Conservation (phyloP, 2,329 filamentous ascomycete species). For the Microsporum canis region DNA sequence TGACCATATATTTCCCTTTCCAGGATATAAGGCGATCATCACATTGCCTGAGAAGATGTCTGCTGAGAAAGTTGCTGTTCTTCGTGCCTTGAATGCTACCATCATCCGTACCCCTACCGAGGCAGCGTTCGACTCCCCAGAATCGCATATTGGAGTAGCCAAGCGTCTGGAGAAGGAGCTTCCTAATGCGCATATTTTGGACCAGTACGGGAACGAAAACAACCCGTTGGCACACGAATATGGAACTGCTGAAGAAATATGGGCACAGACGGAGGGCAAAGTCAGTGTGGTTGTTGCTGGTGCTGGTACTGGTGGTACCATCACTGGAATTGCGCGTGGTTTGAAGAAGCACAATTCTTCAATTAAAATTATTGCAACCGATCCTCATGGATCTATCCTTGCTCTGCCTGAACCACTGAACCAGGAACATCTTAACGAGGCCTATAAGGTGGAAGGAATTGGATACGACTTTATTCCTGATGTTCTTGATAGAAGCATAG, state of each 20-base stretch:
- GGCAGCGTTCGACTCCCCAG: constrained; percentile 85
- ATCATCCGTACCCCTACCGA: constrained; percentile 96
- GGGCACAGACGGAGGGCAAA: constrained; percentile 74
- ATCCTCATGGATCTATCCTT: constrained; percentile 84
- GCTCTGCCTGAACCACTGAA: constrained; percentile 73
- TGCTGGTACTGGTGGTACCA: constrained; percentile 89
- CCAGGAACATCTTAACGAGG: constrained; percentile 63
- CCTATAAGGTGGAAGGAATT: constrained; percentile 97
- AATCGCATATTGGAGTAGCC: constrained; percentile 94
- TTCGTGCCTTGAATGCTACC: constrained; percentile 86
- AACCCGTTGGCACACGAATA: constrained; percentile 90
- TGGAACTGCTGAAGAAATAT: constrained; percentile 93
- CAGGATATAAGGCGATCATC: constrained; percentile 90
- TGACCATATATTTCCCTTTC: neutral
- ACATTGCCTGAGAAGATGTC: constrained; percentile 99
- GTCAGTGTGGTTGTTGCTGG: constrained; percentile 79
- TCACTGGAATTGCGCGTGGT: constrained; percentile 77
- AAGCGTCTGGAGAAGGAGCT: constrained; percentile 85
- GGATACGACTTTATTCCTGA: constrained; percentile 98
- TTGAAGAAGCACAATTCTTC: constrained; percentile 75
- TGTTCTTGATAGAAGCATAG: constrained; percentile 65
- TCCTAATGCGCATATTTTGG: constrained; percentile 90
- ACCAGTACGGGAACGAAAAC: constrained; percentile 86
- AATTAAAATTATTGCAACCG: constrained; percentile 82
- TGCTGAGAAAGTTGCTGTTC: constrained; percentile 89